Percentiles rank a stretch among this genome's conserved stretches.
phyloP scores from a whole-genome alignment of 768 basidiomycete genomes.

The Mycena sanguinolenta region DNA sequence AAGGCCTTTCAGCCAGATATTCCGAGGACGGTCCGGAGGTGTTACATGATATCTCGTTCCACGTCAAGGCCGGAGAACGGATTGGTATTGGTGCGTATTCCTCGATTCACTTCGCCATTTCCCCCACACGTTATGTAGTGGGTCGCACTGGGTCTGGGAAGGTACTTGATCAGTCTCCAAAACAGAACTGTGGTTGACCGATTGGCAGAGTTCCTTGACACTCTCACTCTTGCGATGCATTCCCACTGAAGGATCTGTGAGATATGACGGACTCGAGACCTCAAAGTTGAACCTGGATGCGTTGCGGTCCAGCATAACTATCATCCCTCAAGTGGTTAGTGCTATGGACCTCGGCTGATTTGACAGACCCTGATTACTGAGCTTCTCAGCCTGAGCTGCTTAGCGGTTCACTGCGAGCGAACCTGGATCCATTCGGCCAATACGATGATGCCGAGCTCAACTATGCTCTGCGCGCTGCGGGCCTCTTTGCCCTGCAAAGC shows the following conservation, averaged over 20 bases:
- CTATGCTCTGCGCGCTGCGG: conserved; percentile 51
- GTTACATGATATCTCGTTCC: conserved; percentile 45
- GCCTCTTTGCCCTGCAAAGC: conserved; percentile 49
- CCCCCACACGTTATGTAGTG: conserved; percentile 31
- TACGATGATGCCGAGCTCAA: conserved; percentile 56
- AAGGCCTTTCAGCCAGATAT: conserved; percentile 57
- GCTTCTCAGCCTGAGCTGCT: too few relatives aligned
- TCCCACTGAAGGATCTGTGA: conserved; percentile 46
- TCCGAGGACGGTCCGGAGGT: conserved; percentile 39
- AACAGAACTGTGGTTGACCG: neutral
- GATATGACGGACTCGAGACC: conserved; percentile 58
- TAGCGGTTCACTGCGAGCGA: conserved; percentile 57
- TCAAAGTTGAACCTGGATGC: conserved; percentile 58
- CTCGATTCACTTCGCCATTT: conserved; percentile 20
- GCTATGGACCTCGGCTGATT: neutral
- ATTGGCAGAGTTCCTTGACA: conserved; percentile 64
- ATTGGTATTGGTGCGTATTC: conserved; percentile 53
- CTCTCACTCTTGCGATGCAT: conserved; percentile 65
- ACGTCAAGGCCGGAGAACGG: conserved; percentile 60
- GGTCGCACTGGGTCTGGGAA: conserved; percentile 43
- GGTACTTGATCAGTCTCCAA: conserved; percentile 26
- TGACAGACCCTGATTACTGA: too few relatives aligned
- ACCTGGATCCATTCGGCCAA: conserved; percentile 62
- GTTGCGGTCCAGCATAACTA: conserved; percentile 59
- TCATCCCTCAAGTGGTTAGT: conserved; percentile 50